Percentiles rank a stretch among this genome's conserved stretches.
Evolutionary conservation across 1,284 basidiomycete species (phyloP).

Genomic region (Tilletia horrida): DNA sequence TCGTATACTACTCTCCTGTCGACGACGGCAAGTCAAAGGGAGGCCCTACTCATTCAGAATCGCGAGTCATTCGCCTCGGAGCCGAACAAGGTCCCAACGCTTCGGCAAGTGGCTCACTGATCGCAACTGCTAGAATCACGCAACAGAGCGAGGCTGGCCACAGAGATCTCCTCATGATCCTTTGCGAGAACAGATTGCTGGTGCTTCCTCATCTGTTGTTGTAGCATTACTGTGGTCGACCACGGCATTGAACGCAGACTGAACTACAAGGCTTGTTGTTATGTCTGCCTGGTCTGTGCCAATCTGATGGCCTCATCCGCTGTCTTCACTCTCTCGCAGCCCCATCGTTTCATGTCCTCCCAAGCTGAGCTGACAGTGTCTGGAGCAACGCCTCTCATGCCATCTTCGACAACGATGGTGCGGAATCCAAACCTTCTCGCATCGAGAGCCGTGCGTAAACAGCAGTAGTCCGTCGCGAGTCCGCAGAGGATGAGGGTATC

Average conservation of each 20-base stretch:
- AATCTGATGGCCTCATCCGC: background rate
- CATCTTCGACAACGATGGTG: constrained; percentile 54
- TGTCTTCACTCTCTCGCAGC: constrained; percentile 13
- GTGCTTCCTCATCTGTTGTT: constrained; percentile 6
- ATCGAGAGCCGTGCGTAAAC: constrained; percentile 59
- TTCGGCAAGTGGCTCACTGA: background rate
- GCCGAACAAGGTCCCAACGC: background rate
- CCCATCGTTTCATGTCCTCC: constrained; percentile 5
- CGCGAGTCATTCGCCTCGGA: constrained; percentile 33
- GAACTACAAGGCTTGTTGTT: no score
- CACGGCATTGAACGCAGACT: no score
- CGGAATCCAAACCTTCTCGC: constrained; percentile 58
- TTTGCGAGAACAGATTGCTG: constrained; percentile 16
- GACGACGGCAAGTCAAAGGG: background rate
- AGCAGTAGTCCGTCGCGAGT: constrained; percentile 67
- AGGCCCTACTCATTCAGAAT: constrained; percentile 21
- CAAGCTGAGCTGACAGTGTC: background rate
- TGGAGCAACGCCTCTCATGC: constrained; percentile 23
- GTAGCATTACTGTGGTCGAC: background rate
- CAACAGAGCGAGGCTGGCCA: background rate
- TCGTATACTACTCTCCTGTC: constrained; percentile 32
- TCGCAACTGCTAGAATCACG: background rate
- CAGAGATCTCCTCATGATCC: background rate
- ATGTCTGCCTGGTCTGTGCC: no score
- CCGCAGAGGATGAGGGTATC: constrained; percentile 62